These are phyloP conservation scores for Termitomyces sp. DNA, from an alignment of 768 basidiomycete genomes.

Conservation along the genomic window DNA sequence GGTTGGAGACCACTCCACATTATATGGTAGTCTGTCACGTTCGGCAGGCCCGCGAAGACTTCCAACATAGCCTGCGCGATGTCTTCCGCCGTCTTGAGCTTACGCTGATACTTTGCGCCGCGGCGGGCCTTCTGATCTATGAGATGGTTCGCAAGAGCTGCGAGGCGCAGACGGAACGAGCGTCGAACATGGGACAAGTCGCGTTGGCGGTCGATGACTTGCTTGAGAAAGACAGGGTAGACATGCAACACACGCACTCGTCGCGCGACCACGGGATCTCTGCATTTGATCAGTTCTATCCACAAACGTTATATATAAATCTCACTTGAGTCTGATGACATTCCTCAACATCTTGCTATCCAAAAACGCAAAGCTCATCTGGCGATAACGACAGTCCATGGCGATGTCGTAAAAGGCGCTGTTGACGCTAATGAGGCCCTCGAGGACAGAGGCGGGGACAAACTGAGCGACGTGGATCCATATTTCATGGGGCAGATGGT, in stretches of 20 bases:
- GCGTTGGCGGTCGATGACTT: slow-evolving; percentile 26
- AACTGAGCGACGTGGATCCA: slow-evolving; percentile 26
- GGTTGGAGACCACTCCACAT: slow-evolving; percentile 39
- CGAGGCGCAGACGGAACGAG: slow-evolving; percentile 23
- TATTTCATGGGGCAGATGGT: slow-evolving; percentile 20
- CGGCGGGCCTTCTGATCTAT: slow-evolving; percentile 23
- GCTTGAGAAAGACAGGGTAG: slow-evolving; percentile 43
- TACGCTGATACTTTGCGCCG: slow-evolving; percentile 15
- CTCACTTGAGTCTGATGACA: slow-evolving; percentile 31
- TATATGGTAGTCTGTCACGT: slow-evolving; percentile 44
- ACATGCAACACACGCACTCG: slow-evolving; percentile 43
- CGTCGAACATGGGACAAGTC: slow-evolving; percentile 2
- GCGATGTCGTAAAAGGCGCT: slow-evolving; percentile 22
- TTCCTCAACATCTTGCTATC: slow-evolving; percentile 38
- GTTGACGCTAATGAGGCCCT: slow-evolving; percentile 19
- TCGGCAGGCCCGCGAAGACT: slow-evolving; percentile 36
- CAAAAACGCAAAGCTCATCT: slow-evolving; percentile 44
- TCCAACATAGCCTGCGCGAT: slow-evolving; percentile 34
- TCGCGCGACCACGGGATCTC: slow-evolving; percentile 42
- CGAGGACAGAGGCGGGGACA: slow-evolving; percentile 14
- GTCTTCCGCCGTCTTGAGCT: slow-evolving; percentile 29
- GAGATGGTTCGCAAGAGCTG: slow-evolving; percentile 27
- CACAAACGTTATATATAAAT: not conserved
- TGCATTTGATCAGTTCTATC: slow-evolving; percentile 11
- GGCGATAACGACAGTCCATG: slow-evolving; percentile 43